Base-by-base conservation (phyloP, 495 filamentous ascomycete genomes). In the Collariella sp. region DNA sequence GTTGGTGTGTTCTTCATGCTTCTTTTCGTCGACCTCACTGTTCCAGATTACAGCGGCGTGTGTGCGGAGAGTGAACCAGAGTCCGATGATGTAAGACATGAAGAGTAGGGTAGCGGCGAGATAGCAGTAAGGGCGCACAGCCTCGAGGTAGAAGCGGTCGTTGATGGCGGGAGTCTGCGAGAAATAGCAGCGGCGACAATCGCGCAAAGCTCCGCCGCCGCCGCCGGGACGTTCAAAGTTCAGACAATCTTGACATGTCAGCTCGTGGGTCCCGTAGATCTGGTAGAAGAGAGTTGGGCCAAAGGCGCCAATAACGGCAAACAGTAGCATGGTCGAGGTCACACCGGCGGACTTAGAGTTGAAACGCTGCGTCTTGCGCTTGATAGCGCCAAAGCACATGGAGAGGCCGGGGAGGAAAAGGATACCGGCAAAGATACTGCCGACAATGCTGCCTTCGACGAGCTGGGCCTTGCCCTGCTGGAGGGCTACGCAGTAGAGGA, bases 1-100 rank as follows among this genome's bases (percentile, higher is more conserved):
- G 15, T 64, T 55, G 26, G 68, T 26, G n/a, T 65, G 48, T 24
- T 79, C 72, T 45, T 78, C 73, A 31, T 72, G 67, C 56, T 86
- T 88, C 73, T 94, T 95, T 69, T 95, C 89, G 40, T 96, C 90
- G 3, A 78, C 63, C 56, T 95, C 89, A 23, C 73, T 84, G 63
- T 89, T 91, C 93, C 93, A 99, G 53, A 99, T 99, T 31, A 95
- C 84, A 16, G 93, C 91, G 5, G 93, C 93, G 66, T 99, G 93
- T 2, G 93, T 99, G 55, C 94, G 77, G 6, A 99, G 79, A 5
- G 93, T 99, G 67, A 99, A 99, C 83, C 90, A 89, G 26, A 97
- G 74, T 15, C 93, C 93, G 57, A 97, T 93, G 34, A 93, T 74
- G 67, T 99, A 99, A 0, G 89, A 90, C 18, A 96, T 69, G 71